These are phyloP conservation scores for Silene conica DNA, from an alignment of 148 eudicot genomes.

Conservation along the genomic window DNA sequence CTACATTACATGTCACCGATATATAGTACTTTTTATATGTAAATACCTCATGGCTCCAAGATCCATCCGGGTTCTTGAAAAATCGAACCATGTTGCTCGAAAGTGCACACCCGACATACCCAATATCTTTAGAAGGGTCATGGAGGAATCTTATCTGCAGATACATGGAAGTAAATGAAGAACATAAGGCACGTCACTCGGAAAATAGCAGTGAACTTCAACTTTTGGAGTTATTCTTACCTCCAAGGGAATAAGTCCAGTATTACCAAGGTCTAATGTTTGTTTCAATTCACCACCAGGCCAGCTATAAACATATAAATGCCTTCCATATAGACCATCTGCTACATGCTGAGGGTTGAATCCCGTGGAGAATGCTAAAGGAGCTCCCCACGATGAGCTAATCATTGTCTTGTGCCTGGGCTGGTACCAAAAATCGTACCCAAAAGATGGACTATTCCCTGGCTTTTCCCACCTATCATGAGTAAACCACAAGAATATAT, in stretches of 20 bases:
- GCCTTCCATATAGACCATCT: slow-evolving; percentile 89
- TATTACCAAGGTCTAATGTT: slow-evolving; percentile 84
- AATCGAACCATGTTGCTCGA: slow-evolving; percentile 96
- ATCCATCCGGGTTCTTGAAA: slow-evolving; percentile 68
- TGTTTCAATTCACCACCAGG: slow-evolving; percentile 91
- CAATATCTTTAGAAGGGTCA: slow-evolving; percentile 85
- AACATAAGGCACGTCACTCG: background rate
- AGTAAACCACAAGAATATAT: background rate
- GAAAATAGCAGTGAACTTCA: background rate
- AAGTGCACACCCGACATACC: slow-evolving; percentile 92
- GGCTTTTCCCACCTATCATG: slow-evolving; percentile 93
- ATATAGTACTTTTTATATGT: too few species aligned
- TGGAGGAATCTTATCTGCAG: slow-evolving; percentile 88
- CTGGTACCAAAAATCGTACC: slow-evolving; percentile 98
- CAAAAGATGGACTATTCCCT: slow-evolving; percentile 83
- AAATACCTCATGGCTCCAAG: slow-evolving; percentile 89
- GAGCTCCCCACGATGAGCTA: slow-evolving; percentile 99
- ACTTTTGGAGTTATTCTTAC: slow-evolving; percentile 24
- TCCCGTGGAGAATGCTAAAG: slow-evolving; percentile 87
- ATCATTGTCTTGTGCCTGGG: slow-evolving; percentile 95
- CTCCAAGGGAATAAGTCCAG: slow-evolving; percentile 90
- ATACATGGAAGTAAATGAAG: slow-evolving; percentile 4
- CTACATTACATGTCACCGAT: too few species aligned
- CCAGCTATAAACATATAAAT: slow-evolving; percentile 88
- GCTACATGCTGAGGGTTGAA: slow-evolving; percentile 87